Evolutionary conservation across 208 protist genomes (phyloP).

Genomic region (Trypanosoma caninum): DNA sequence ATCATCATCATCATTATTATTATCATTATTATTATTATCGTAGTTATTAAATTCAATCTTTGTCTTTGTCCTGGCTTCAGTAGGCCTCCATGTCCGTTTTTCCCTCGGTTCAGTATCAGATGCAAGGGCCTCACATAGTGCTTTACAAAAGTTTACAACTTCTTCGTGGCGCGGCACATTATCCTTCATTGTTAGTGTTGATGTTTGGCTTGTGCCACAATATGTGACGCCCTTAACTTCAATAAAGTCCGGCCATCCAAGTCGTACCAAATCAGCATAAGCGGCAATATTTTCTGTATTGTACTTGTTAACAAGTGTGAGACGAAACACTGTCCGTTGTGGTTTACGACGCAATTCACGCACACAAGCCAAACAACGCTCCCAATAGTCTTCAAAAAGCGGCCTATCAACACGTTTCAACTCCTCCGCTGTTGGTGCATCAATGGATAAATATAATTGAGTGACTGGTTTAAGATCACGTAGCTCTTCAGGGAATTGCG

Average conservation of each 20-base stretch:
- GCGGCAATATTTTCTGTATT: slow-evolving; percentile 76
- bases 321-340: slow-evolving; percentile 95
- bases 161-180: slow-evolving; percentile 95
- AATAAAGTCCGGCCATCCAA: slow-evolving; percentile 93
- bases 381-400: slow-evolving; percentile 95
- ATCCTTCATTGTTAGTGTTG: slow-evolving; percentile 87
- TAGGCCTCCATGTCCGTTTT: slow-evolving; percentile 9
- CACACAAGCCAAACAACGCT: slow-evolving; percentile 90
- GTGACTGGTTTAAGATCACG: slow-evolving; percentile 78
- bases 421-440: slow-evolving; percentile 88
- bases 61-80: background rate
- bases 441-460: slow-evolving; percentile 95
- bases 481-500: slow-evolving; percentile 89
- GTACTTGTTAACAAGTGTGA: slow-evolving; percentile 95
- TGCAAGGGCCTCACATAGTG: slow-evolving; percentile 54
- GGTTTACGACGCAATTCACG: slow-evolving; percentile 73
- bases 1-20: slow-evolving; percentile 7
- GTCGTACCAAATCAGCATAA: slow-evolving; percentile 85
- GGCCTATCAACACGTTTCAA: slow-evolving; percentile 91
- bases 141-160: slow-evolving; percentile 87
- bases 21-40: background rate
- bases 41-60: background rate
- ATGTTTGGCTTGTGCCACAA: slow-evolving; percentile 82
- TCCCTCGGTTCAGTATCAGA: slow-evolving; percentile 7
- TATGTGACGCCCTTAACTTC: slow-evolving; percentile 96